These are phyloP conservation scores for Trichophyton equinum DNA, from an alignment of 2,329 filamentous ascomycete species.

Conservation along the genomic window DNA sequence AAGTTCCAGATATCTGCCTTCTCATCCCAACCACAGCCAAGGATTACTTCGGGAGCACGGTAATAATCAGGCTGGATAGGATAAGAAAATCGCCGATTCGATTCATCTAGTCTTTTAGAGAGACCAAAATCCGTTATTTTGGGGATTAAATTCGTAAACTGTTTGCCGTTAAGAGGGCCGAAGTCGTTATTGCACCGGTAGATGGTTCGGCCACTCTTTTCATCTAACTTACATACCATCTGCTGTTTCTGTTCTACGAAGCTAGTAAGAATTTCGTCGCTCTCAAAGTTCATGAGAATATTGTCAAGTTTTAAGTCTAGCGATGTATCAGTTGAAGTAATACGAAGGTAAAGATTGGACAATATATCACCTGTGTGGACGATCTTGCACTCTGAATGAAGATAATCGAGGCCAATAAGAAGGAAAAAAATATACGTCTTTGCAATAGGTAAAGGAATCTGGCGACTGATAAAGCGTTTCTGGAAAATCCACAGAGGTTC, in stretches of 20 bases:
- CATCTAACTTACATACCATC: slow-evolving; percentile 12
- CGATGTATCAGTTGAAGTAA: not conserved
- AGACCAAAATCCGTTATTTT: slow-evolving; percentile 10
- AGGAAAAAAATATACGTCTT: slow-evolving; percentile 22
- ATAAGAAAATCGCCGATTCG: not conserved
- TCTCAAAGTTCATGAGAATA: slow-evolving; percentile 10
- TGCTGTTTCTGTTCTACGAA: slow-evolving; percentile 6
- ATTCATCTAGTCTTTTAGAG: slow-evolving; percentile 13
- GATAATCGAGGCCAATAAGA: slow-evolving; percentile 5
- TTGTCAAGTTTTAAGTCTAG: slow-evolving; percentile 12
- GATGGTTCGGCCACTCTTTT: slow-evolving; percentile 10
- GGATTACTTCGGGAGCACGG: slow-evolving; percentile 17
- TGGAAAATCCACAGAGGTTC: slow-evolving; percentile 13
- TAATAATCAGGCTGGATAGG: slow-evolving; percentile 17
- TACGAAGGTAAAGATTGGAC: too few species aligned
- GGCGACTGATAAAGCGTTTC: slow-evolving; percentile 1
- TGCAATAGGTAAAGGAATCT: slow-evolving; percentile 18
- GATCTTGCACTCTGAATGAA: slow-evolving; percentile 21
- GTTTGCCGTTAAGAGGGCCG: slow-evolving; percentile 10
- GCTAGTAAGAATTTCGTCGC: slow-evolving; percentile 5
- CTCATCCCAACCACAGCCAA: slow-evolving; percentile 17
- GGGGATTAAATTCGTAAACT: slow-evolving; percentile 11
- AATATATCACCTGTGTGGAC: slow-evolving; percentile 27
- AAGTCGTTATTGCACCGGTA: slow-evolving; percentile 18
- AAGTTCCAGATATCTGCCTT: slow-evolving; percentile 19